Conservation (phyloP, 139 green algal species). For the Chlorella sp. region DNA sequence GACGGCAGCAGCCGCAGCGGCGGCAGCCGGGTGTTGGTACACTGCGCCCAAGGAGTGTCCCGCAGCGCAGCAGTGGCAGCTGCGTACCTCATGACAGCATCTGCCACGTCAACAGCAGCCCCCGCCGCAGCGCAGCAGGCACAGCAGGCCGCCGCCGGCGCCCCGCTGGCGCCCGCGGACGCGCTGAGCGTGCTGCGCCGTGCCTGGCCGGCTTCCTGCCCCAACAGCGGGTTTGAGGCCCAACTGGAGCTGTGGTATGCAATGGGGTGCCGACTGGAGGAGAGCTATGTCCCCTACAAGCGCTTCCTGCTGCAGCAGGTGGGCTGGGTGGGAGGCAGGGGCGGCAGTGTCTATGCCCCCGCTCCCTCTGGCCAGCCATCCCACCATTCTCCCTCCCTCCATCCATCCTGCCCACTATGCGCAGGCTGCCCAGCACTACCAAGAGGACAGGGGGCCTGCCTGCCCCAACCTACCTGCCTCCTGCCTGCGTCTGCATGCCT, state of each 20-base stretch:
- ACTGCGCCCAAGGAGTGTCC: slow-evolving; percentile 57
- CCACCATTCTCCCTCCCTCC: neutral
- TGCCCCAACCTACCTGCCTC: too few relatives aligned
- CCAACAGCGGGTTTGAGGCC: slow-evolving; percentile 79
- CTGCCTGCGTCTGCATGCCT: slow-evolving; percentile 33
- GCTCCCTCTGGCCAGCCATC: neutral
- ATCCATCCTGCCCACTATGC: neutral
- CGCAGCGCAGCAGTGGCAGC: slow-evolving; percentile 50
- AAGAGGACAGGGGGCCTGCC: slow-evolving; percentile 58
- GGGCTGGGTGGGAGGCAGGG: neutral
- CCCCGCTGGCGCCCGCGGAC: slow-evolving; percentile 4
- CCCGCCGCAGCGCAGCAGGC: too few relatives aligned
- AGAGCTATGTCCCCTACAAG: slow-evolving; percentile 69
- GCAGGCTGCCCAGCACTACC: slow-evolving; percentile 56
- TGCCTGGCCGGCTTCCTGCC: slow-evolving; percentile 41
- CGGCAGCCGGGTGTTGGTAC: slow-evolving; percentile 36
- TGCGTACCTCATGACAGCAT: slow-evolving; percentile 59
- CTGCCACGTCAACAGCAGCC: neutral
- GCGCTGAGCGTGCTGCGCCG: slow-evolving; percentile 43
- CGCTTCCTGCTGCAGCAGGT: slow-evolving; percentile 61
- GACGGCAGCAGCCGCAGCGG: neutral
- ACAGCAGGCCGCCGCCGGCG: neutral
- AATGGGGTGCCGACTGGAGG: slow-evolving; percentile 63
- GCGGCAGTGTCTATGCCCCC: too few relatives aligned
- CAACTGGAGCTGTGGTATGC: slow-evolving; percentile 78